phyloP scores from a whole-genome alignment of 192 early-diverging fungal genomes.

The Funneliformis mosseae region DNA sequence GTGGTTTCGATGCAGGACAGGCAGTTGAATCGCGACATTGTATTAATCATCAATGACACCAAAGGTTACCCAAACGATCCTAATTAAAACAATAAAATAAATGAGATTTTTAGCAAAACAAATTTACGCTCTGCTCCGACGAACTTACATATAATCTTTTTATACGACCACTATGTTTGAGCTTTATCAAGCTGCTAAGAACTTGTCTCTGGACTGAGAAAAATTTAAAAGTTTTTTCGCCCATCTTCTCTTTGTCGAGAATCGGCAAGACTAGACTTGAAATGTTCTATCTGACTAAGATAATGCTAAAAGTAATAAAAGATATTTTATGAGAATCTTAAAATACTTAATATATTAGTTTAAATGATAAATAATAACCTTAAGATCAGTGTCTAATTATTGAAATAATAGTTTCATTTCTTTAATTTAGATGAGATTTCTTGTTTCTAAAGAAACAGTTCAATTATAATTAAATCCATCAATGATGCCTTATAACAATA shows the following conservation, averaged over 20 bases:
- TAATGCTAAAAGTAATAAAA: conserved; percentile 37
- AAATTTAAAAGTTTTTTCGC: conserved; percentile 60
- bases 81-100: conserved; percentile 32
- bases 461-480: conserved; percentile 46
- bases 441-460: conserved; percentile 38
- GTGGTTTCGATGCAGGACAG: conserved; percentile 74
- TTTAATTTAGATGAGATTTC: conserved; percentile 39
- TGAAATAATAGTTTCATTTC: neutral
- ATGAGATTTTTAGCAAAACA: neutral
- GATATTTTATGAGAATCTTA: neutral
- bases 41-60: conserved; percentile 91
- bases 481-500: conserved; percentile 5
- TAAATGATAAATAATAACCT: neutral
- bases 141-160: conserved; percentile 69
- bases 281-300: conserved; percentile 44
- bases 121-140: neutral
- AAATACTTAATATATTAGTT: too few relatives aligned
- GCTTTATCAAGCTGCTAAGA: conserved; percentile 65
- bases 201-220: conserved; percentile 67
- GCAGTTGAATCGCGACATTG: conserved; percentile 95
- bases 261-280: conserved; percentile 40
- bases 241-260: conserved; percentile 72
- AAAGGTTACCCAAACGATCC: conserved; percentile 91
- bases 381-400: neutral
- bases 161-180: conserved; percentile 73